These are phyloP conservation scores for Fomitopsis serialis DNA, from an alignment of 768 basidiomycete species.

Conservation along the genomic window DNA sequence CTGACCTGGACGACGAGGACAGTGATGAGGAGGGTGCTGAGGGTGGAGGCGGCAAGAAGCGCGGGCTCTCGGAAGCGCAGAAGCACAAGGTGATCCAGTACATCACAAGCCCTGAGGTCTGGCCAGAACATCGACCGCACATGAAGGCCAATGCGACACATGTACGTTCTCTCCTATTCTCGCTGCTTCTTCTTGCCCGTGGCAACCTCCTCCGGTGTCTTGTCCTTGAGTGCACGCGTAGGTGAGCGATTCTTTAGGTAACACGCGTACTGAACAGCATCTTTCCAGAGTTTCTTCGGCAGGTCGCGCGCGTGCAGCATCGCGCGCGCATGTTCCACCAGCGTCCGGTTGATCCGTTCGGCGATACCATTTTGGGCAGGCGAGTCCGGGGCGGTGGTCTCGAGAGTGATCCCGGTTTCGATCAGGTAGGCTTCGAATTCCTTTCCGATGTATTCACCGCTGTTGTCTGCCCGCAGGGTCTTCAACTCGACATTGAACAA, in stretches of 20 bases:
- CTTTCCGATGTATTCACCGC: conserved; percentile 18
- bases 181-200: conserved; percentile 14
- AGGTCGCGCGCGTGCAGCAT: conserved; percentile 13
- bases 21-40: no score
- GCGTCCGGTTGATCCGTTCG: conserved; percentile 19
- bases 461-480: conserved; percentile 16
- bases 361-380: conserved; percentile 19
- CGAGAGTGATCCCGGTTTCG: conserved; percentile 12
- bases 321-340: conserved; percentile 10
- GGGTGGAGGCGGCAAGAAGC: no score
- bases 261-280: conserved; percentile 12
- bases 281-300: conserved; percentile 17
- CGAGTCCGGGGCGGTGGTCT: conserved; percentile 17
- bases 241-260: conserved; percentile 18
- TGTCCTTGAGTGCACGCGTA: conserved; percentile 7
- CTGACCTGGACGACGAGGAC: no score
- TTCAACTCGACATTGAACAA: conserved; percentile 8
- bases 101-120: no score
- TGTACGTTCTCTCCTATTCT: no score
- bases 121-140: no score
- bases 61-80: no score
- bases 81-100: no score
- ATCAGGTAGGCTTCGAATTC: conserved; percentile 5
- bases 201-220: conserved; percentile 20
- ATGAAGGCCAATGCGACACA: no score